These are phyloP conservation scores for Cercospora nicotianae DNA, from an alignment of 2,329 filamentous ascomycete genomes.

Conservation along the genomic window DNA sequence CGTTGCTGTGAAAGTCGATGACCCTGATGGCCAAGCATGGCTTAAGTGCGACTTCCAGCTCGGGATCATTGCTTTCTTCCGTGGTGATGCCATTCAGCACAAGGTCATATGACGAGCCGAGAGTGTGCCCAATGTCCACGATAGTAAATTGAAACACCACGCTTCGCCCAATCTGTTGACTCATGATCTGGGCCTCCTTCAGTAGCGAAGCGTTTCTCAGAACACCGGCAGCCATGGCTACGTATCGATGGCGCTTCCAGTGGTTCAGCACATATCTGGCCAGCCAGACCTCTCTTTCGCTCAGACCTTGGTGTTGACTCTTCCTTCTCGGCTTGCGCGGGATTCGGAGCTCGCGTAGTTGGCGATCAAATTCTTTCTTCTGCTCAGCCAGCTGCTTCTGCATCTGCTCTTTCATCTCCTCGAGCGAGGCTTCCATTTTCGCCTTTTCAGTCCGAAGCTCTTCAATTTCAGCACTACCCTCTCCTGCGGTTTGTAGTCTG, in stretches of 20 bases:
- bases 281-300: constrained; percentile 68
- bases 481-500: constrained; percentile 73
- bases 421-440: constrained; percentile 79
- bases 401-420: constrained; percentile 81
- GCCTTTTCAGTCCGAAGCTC: constrained; percentile 80
- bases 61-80: constrained; percentile 72
- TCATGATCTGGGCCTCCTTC: constrained; percentile 98
- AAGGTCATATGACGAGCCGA: constrained; percentile 94
- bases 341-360: constrained; percentile 70
- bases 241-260: constrained; percentile 83
- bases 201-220: constrained; percentile 82
- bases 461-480: constrained; percentile 74
- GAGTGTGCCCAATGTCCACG: constrained; percentile 80
- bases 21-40: constrained; percentile 89
- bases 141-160: constrained; percentile 95
- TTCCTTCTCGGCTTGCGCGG: constrained; percentile 30
- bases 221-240: constrained; percentile 89
- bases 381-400: constrained; percentile 81
- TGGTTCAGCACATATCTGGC: constrained; percentile 67
- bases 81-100: constrained; percentile 86
- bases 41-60: constrained; percentile 75
- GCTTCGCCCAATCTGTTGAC: constrained; percentile 88
- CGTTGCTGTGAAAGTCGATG: constrained; percentile 81
- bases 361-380: constrained; percentile 78
- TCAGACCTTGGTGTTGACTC: constrained; percentile 48